Base-by-base conservation (phyloP, 108 stramenopile genomes). In the Discostella pseudostelligera region DNA sequence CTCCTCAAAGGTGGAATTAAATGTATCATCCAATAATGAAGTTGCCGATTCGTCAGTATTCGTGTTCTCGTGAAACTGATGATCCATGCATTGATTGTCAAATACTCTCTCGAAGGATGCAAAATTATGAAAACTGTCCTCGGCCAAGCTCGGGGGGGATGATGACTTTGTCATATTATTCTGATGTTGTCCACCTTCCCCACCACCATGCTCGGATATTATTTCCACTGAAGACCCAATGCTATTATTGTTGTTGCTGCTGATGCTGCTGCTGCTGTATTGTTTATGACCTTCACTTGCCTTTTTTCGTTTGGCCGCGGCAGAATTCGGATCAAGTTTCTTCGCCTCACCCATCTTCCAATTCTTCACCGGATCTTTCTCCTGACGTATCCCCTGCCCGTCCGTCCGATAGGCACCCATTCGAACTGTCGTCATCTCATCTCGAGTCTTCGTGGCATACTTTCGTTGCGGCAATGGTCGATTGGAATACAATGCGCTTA, bases 301-400 rank as follows among this genome's bases (percentile, higher is more conserved):
- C 19, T 76, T 83, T 67, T 79, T 84, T 26, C 90, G 67, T 50
- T 87, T 70, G 4, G 87, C 90, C 8, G 87, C 87, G 0, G 86
- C 90, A 13, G 90, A 92, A 60, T 92, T 92, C 0, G 90, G 87
- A 69, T 88, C 64, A 17, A 92, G 63, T 40, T 88, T 91, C 63
- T 88, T 87, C 6, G 82, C 87, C 67, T 87, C 78, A n/a, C 64
- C 39, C 7, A 72, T 43, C 54, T 68, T 67, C 72, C 59, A 72
- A 50, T 67, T 54, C 56, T 63, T 44, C n/a, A 25, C 29, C 48
- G 46, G 50, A 65, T 10, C 24, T 39, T 39, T 17, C 39, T 56
- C 46, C 39, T 36, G 47, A 14, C 65, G 69, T 63, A 62, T 79
- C 0, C 90, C 90, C 50, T 92, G 90, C 10, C 85, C 86, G 74